phyloP scores from a whole-genome alignment of 2,329 filamentous ascomycete genomes.

The Exophiala oligosperma region DNA sequence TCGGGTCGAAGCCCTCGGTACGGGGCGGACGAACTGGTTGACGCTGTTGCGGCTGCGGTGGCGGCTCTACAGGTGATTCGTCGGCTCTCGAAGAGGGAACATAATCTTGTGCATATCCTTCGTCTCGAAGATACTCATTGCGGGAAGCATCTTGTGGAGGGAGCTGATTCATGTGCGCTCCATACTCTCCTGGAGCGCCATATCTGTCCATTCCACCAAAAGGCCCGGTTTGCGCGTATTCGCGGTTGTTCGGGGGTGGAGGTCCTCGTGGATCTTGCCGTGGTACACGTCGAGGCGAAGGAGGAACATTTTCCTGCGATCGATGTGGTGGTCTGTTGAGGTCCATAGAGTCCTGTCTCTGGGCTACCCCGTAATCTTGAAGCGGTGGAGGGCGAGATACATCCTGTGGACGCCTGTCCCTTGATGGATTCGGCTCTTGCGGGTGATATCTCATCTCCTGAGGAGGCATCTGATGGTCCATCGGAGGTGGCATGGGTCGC shows the following conservation, averaged over 20 bases:
- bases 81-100: slow-evolving; percentile 15
- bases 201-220: slow-evolving; percentile 5
- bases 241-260: slow-evolving; percentile 3
- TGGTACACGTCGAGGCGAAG: slow-evolving; percentile 10
- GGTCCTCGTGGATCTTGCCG: slow-evolving; percentile 9
- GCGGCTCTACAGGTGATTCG: slow-evolving; percentile 43
- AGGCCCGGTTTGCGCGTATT: slow-evolving; percentile 1
- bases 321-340: not conserved
- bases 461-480: not conserved
- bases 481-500: not conserved
- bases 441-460: not conserved
- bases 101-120: slow-evolving; percentile 18
- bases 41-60: slow-evolving; percentile 43
- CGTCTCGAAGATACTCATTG: slow-evolving; percentile 8
- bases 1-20: slow-evolving; percentile 3
- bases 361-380: slow-evolving; percentile 7
- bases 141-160: not conserved
- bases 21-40: slow-evolving; percentile 5
- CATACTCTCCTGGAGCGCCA: slow-evolving; percentile 2
- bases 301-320: slow-evolving; percentile 2
- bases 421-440: not conserved
- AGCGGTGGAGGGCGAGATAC: not conserved
- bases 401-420: slow-evolving; percentile 1
- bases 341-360: slow-evolving; percentile 3
- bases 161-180: not conserved